phyloP scores from a whole-genome alignment of 2,329 filamentous ascomycete genomes.

The Cercospora nicotianae region DNA sequence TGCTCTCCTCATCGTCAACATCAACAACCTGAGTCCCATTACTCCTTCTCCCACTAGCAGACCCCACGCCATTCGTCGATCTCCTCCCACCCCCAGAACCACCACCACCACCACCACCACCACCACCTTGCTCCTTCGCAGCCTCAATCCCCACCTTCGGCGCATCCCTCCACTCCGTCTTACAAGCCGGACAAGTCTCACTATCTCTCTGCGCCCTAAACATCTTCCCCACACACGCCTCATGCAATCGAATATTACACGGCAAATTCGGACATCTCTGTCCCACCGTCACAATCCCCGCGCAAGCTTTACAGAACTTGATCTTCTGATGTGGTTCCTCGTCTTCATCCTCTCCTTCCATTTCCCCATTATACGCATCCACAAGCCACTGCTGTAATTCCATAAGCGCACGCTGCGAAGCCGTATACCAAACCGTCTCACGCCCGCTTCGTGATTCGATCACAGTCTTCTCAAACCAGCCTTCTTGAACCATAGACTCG shows the following conservation, averaged over 20 bases:
- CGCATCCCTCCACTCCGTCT: slow-evolving; percentile 53
- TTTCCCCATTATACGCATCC: slow-evolving; percentile 83
- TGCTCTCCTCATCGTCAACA: slow-evolving; percentile 22
- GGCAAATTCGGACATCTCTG: slow-evolving; percentile 69
- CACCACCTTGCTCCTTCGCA: slow-evolving; percentile 21
- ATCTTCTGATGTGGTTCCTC: slow-evolving; percentile 63
- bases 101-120: slow-evolving; percentile 2
- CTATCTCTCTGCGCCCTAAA: slow-evolving; percentile 63
- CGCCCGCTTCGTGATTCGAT: slow-evolving; percentile 1
- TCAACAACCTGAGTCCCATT: slow-evolving; percentile 20
- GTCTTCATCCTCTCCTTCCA: slow-evolving; percentile 51
- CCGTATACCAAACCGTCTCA: slow-evolving; percentile 66
- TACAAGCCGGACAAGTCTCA: slow-evolving; percentile 63
- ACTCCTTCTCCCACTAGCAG: slow-evolving; percentile 20
- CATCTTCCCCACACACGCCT: slow-evolving; percentile 71
- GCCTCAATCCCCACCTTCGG: slow-evolving; percentile 57
- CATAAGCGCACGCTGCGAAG: slow-evolving; percentile 76
- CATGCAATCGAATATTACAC: slow-evolving; percentile 72
- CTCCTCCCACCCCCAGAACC: slow-evolving; percentile 15
- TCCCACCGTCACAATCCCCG: slow-evolving; percentile 82
- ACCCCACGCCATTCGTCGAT: slow-evolving; percentile 20
- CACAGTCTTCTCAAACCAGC: slow-evolving; percentile 77
- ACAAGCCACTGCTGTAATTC: slow-evolving; percentile 82
- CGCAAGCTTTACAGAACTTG: slow-evolving; percentile 85
- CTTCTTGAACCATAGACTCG: slow-evolving; percentile 68